Base-by-base conservation (phyloP, 2,329 filamentous ascomycete genomes). In the Lasiodiplodia hormozganensis region DNA sequence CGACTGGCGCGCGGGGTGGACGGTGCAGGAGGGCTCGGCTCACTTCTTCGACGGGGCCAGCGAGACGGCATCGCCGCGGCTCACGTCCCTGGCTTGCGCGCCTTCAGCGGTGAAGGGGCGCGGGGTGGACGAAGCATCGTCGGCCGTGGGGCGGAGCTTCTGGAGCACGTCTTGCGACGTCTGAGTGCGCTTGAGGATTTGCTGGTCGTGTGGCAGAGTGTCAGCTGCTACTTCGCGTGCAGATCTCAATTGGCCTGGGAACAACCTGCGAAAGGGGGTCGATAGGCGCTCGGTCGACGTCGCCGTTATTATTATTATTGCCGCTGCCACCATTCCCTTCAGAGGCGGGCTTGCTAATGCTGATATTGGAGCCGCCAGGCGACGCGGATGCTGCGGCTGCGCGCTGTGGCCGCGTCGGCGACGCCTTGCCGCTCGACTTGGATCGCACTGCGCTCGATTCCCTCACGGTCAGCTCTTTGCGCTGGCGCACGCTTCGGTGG, bases 201-300 rank as follows among this genome's bases (percentile, higher is more conserved):
- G 85, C 84, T 86, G 70, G 43, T 21, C 43, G 43, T 47, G 14
- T 38, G 38, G 28, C 14, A 23, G 23, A 36, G 47, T 28, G 36
- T 68, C 51, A 68, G 47, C 54, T 43, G n/a, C 25, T 40, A 21
- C 8, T 12, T 23, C n/a, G 40, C 23, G 10, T 64, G 60, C 43
- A 64, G 60, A 64, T 64, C 60, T 64, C 60, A 64, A 64, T 64
- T 38, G 60, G 31, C 43, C 18, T 6, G 18, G 54, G 54, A 7
- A 65, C 10, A n/a, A 91, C 89, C 79, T 91, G 88, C 64, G 89
- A 91, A 71, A 91, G 81, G 68, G 89, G 89, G 77, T 92, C 89
- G 70, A 90, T 89, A 31, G 83, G 83, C 11, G 74, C 71, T 65
- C 85, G 82, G 38, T 65, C 60, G 21, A 54, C 18, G 4, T 34